A percentile compares a stretch with the other conserved stretches of the same genome.
These are phyloP conservation scores for Cordyceps javanica DNA, from an alignment of 2,329 filamentous ascomycete genomes.

Conservation along the genomic window DNA sequence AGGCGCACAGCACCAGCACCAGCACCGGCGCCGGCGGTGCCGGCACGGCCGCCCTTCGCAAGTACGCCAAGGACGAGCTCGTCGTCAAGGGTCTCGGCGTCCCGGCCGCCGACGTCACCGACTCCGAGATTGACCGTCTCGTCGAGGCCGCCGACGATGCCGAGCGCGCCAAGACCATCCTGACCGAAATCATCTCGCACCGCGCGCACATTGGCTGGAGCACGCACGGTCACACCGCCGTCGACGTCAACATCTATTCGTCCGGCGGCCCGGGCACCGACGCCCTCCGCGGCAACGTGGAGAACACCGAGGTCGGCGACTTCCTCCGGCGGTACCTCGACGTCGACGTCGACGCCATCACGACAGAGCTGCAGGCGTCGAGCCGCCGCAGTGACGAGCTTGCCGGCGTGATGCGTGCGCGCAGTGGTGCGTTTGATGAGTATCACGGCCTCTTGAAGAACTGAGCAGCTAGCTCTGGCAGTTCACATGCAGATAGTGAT, in stretches of 20 bases:
- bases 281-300: conserved; percentile 73
- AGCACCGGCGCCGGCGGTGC: conserved; percentile 22
- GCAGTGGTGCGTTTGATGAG: neutral
- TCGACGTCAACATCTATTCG: conserved; percentile 95
- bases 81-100: conserved; percentile 71
- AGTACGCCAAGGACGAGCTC: conserved; percentile 64
- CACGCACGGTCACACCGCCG: conserved; percentile 87
- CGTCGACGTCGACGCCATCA: conserved; percentile 73
- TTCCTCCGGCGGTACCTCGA: conserved; percentile 76
- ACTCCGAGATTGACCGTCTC: conserved; percentile 64
- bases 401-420: neutral
- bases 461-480: neutral
- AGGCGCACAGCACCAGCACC: conserved; percentile 37
- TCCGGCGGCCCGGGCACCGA: conserved; percentile 60
- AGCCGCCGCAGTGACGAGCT: conserved; percentile 3
- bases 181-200: conserved; percentile 81
- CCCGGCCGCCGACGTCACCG: conserved; percentile 52
- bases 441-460: conserved; percentile 4
- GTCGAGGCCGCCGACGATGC: conserved; percentile 54
- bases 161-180: conserved; percentile 47
- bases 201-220: conserved; percentile 89
- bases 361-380: conserved; percentile 63
- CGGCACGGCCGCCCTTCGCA: conserved; percentile 37
- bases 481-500: neutral
- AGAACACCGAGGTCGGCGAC: conserved; percentile 86